Percentiles rank a stretch among this genome's conserved stretches.
phyloP scores from a whole-genome alignment of 2,329 filamentous ascomycete species.

The Diaporthe vexans region DNA sequence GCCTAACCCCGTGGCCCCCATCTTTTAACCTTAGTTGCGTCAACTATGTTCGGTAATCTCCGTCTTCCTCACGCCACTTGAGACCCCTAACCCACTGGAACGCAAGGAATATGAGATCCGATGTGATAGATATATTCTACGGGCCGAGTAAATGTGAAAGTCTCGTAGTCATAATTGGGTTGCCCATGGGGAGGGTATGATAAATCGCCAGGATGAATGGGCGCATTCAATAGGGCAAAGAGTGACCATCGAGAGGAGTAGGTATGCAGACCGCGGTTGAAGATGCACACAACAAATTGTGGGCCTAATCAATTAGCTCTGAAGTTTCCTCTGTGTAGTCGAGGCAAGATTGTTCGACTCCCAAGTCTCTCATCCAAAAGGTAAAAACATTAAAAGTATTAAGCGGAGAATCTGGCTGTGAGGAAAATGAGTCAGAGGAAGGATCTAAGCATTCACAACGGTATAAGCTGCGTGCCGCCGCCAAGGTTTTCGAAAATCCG shows the following conservation, averaged over 20 bases:
- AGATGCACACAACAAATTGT: background rate
- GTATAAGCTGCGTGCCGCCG: background rate
- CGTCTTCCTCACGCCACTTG: slow-evolving; percentile 10
- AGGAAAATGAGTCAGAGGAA: too few relatives aligned
- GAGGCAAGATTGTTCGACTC: background rate
- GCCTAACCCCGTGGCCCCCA: slow-evolving; percentile 16
- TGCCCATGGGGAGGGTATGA: background rate
- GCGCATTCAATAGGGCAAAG: background rate
- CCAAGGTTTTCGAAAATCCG: background rate
- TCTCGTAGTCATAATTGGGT: background rate
- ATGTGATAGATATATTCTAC: slow-evolving; percentile 17
- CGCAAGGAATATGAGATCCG: background rate
- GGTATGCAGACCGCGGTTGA: background rate
- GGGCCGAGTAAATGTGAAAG: too few relatives aligned
- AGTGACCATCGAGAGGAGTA: too few relatives aligned
- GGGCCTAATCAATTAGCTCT: too few relatives aligned
- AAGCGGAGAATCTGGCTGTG: background rate
- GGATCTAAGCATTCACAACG: background rate
- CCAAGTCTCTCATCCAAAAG: background rate
- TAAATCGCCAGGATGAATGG: too few relatives aligned
- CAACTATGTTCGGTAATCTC: slow-evolving; percentile 30
- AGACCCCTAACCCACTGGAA: slow-evolving; percentile 28
- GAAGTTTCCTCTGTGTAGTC: background rate
- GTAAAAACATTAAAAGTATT: too few relatives aligned
- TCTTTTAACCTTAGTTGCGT: slow-evolving; percentile 33